Evolutionary conservation across 352 stramenopile species (phyloP), one percentile per base, ranked within the genome.

Genomic region (Globisporangium lucens): DNA sequence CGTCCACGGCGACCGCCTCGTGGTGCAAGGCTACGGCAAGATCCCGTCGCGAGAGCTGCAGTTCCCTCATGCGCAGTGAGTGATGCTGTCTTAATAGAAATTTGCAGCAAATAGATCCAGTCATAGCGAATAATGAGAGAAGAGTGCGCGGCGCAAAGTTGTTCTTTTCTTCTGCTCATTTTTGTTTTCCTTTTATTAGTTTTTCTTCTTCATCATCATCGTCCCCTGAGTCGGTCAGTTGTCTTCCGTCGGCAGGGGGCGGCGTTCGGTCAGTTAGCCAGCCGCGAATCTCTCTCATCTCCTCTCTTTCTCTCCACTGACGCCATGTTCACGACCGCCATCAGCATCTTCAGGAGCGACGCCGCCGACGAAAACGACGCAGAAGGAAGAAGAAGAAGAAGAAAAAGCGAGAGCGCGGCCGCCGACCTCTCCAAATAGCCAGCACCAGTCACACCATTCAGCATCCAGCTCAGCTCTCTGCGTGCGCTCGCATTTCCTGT

Each of bases 11-110:
- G 74, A 91, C 61, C 80, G 75, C 47, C 13, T 91, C 52, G 71
- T 87, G 4, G 67, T 91, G 12, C 69, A 82, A 12, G 86, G 83
- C 24, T 80, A 77, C 36, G 85, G 83, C 47, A 91, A 89, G 66
- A 74, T 91, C 33, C 79, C 79, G 5, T 78, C 79, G 55, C 82
- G 81, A 1, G 75, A 83, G 66, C 71, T 93, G 20, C 49, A n/a
- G 49, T 87, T 89, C 35, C 64, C 71, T 52, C 4, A 15, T 24
- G 15, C 3, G 15, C 17, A 22, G 15, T 2, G 15, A 52, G 15
- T 9, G 5, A 22, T 24, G 43, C 43, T 52, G 20, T 10, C 15
- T 13, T 24, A 20, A 22, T 52, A 52, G 43, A 52, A 52, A 52
- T 15, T 8, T 24, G 20, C 43, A 52, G 43, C 15, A 20, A 52